phyloP scores from a whole-genome alignment of 2,329 filamentous ascomycete species.

The Blastomyces gilchristii region DNA sequence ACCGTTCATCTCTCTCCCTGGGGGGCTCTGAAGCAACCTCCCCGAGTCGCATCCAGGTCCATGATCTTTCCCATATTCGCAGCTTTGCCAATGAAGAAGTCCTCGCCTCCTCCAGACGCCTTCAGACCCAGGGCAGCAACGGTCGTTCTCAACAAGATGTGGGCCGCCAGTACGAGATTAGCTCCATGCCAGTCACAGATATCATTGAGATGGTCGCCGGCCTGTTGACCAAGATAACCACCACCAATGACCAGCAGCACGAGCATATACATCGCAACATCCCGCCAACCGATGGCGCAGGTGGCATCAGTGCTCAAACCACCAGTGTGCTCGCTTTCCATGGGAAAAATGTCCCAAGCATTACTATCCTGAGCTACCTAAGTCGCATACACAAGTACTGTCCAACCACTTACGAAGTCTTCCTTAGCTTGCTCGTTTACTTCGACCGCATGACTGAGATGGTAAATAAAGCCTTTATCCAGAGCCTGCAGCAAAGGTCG shows the following conservation, averaged over 20 bases:
- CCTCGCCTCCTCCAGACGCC: slow-evolving; percentile 44
- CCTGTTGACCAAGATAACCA: slow-evolving; percentile 90
- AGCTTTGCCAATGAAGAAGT: slow-evolving; percentile 73
- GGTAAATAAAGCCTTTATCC: slow-evolving; percentile 65
- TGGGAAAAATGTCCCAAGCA: slow-evolving; percentile 93
- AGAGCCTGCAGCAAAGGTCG: slow-evolving; percentile 16
- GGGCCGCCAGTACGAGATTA: slow-evolving; percentile 75
- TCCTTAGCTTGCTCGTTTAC: slow-evolving; percentile 87
- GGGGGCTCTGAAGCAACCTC: slow-evolving; percentile 36
- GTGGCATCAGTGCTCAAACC: slow-evolving; percentile 52
- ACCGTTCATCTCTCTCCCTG: slow-evolving; percentile 35
- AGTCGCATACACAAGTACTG: slow-evolving; percentile 98
- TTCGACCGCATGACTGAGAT: slow-evolving; percentile 98
- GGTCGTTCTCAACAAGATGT: slow-evolving; percentile 34
- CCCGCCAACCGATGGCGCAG: slow-evolving; percentile 48
- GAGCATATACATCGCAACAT: slow-evolving; percentile 74
- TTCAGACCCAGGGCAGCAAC: neutral
- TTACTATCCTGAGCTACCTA: slow-evolving; percentile 91
- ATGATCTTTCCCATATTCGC: slow-evolving; percentile 83
- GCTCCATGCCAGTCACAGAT: slow-evolving; percentile 90
- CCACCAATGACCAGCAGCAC: slow-evolving; percentile 89
- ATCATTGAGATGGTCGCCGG: slow-evolving; percentile 99
- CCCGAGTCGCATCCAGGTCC: slow-evolving; percentile 62
- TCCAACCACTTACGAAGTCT: slow-evolving; percentile 96
- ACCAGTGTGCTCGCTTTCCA: slow-evolving; percentile 85